These are phyloP conservation scores for Inonotus obliquus DNA, from an alignment of 1,284 basidiomycete genomes.

Conservation along the genomic window DNA sequence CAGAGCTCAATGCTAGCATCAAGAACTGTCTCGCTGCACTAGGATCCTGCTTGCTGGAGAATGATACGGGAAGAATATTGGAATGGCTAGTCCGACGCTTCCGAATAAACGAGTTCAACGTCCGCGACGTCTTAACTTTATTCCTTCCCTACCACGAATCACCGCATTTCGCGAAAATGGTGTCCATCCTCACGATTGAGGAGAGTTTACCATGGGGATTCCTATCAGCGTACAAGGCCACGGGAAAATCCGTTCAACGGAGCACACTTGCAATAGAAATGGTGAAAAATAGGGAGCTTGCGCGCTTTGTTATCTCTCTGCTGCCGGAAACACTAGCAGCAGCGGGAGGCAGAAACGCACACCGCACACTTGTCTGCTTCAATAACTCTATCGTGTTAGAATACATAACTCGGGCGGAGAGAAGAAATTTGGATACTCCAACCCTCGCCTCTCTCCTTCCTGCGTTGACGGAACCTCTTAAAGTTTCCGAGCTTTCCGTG, in stretches of 20 bases:
- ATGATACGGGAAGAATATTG: constrained; percentile 81
- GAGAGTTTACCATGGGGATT: constrained; percentile 50
- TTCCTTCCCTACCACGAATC: constrained; percentile 97
- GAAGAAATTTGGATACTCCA: constrained; percentile 54
- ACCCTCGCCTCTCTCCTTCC: constrained; percentile 58
- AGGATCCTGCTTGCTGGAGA: constrained; percentile 78
- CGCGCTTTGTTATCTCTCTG: constrained; percentile 64
- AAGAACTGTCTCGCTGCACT: constrained; percentile 66
- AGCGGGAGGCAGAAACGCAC: constrained; percentile 31
- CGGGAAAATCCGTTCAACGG: constrained; percentile 68
- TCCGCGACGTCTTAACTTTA: constrained; percentile 71
- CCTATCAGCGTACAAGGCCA: constrained; percentile 71
- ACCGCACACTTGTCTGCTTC: constrained; percentile 81
- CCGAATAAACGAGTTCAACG: constrained; percentile 93
- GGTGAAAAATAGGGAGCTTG: constrained; percentile 64
- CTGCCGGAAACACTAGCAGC: constrained; percentile 52
- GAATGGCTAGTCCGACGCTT: constrained; percentile 97
- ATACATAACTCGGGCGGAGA: constrained; percentile 53
- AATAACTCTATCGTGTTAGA: constrained; percentile 81
- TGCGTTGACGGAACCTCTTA: constrained; percentile 54
- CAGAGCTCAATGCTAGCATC: constrained; percentile 56
- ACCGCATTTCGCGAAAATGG: constrained; percentile 90
- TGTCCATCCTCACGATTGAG: constrained; percentile 81
- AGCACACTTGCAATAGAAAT: constrained; percentile 70
- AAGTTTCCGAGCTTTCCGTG: constrained; percentile 26